Base-by-base conservation (phyloP, 768 basidiomycete genomes). In the Auriculariales sp. region DNA sequence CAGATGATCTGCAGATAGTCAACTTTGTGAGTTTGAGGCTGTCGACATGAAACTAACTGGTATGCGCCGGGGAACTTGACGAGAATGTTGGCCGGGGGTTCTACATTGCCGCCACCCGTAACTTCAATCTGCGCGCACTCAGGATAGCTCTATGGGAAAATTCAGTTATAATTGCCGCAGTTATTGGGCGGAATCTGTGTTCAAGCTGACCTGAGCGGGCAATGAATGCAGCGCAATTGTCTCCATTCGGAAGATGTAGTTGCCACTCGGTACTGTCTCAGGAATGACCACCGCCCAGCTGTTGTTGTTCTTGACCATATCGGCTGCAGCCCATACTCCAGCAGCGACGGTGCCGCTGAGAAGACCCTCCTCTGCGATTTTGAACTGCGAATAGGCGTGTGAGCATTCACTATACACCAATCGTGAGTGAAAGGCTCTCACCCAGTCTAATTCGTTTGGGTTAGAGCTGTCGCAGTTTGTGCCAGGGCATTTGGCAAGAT, bases 91-190 rank as follows among this genome's bases (percentile, higher is more conserved):
- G 62, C 50, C 28, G 62, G 61, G 22, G 66, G 66, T 15, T 56
- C 55, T 19, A 54, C 58, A 51, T 24, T 55, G 47, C 65, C 64
- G 24, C 61, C 60, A 44, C 63, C 64, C 35, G 60, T 61, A 52
- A 64, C 61, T 35, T 54, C 46, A 52, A 68, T 53, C 57, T 65
- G 64, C 17, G 63, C 62, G 57, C 62, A 67, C 58, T 70, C 68
- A 28, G 35, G 22, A 27, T 32, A 50, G 48, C 28, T 34, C 25
- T 14, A 33, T n/a, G n/a, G n/a, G n/a, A n/a, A n/a, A n/a, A n/a
- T n/a, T n/a, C n/a, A n/a, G n/a, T n/a, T n/a, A n/a, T n/a, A n/a
- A n/a, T n/a, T n/a, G n/a, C n/a, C n/a, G n/a, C n/a, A n/a, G n/a
- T n/a, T n/a, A n/a, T n/a, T n/a, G n/a, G n/a, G n/a, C n/a, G n/a